Conservation (phyloP, 2,329 filamentous ascomycete genomes). For the Spiromastix sp. region DNA sequence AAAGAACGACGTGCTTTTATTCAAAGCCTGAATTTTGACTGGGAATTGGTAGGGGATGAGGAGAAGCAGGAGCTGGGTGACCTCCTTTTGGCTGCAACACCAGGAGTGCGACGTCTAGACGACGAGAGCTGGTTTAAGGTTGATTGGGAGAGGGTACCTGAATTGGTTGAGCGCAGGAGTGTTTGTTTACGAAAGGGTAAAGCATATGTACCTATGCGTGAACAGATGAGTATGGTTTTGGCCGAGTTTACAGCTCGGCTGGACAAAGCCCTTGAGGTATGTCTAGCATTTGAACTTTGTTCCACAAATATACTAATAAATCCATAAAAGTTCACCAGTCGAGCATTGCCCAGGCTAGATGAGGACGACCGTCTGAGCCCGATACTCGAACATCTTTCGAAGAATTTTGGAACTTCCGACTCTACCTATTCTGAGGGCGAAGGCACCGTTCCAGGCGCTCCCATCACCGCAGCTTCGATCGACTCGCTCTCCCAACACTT, state of each 20-base stretch:
- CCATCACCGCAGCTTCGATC: slow-evolving; percentile 68
- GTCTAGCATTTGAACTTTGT: slow-evolving; percentile 16
- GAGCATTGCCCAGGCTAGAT: slow-evolving; percentile 80
- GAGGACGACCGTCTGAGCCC: slow-evolving; percentile 85
- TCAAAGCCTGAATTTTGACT: slow-evolving; percentile 65
- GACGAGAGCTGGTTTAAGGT: slow-evolving; percentile 94
- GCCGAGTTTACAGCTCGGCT: slow-evolving; percentile 73
- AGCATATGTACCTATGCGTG: slow-evolving; percentile 79
- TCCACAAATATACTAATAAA: slow-evolving; percentile 6
- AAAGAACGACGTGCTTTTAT: slow-evolving; percentile 69
- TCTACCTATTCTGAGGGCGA: slow-evolving; percentile 62
- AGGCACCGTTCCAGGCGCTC: slow-evolving; percentile 55
- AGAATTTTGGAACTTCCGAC: slow-evolving; percentile 90
- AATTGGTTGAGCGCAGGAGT: slow-evolving; percentile 69
- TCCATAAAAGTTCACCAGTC: slow-evolving; percentile 60
- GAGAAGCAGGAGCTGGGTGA: slow-evolving; percentile 61
- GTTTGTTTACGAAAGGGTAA: slow-evolving; percentile 72
- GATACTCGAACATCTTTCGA: slow-evolving; percentile 72
- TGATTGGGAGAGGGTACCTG: slow-evolving; percentile 86
- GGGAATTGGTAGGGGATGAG: slow-evolving; percentile 69
- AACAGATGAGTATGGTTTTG: slow-evolving; percentile 81
- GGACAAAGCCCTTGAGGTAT: slow-evolving; percentile 72
- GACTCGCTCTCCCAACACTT: slow-evolving; percentile 73
- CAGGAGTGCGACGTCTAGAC: slow-evolving; percentile 44
- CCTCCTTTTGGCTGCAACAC: slow-evolving; percentile 50